Conservation (phyloP, 1,139 yeast species). For the Eremothecium cymbalariae region DNA sequence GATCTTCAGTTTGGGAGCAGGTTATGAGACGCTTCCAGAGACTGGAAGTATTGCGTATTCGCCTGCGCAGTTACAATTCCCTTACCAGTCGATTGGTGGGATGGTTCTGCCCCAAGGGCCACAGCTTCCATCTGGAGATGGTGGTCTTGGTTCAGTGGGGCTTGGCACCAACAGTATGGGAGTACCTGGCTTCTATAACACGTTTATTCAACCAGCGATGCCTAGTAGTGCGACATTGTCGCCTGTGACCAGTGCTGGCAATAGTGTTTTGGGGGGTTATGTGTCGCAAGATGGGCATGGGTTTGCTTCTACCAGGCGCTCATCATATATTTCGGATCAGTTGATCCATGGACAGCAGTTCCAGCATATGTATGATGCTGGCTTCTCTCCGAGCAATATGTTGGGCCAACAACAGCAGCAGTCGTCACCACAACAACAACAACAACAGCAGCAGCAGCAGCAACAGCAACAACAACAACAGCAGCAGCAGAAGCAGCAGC, state of each 20-base stretch:
- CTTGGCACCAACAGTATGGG: constrained; percentile 5
- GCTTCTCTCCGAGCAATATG: too few species aligned
- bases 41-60: not conserved
- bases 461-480: constrained; percentile 5
- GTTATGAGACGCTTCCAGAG: constrained; percentile 1
- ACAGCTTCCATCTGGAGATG: constrained; percentile 9
- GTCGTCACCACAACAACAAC: constrained; percentile 4
- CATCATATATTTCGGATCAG: constrained; percentile 30
- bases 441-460: constrained; percentile 2
- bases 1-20: constrained; percentile 6
- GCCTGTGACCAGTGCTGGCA: constrained; percentile 14
- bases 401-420: constrained; percentile 10
- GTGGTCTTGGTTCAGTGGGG: constrained; percentile 8
- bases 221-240: constrained; percentile 12
- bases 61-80: constrained; percentile 1
- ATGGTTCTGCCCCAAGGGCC: constrained; percentile 6
- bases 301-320: constrained; percentile 22
- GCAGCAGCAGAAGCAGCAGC: constrained; percentile 9
- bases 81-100: constrained; percentile 2
- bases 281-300: constrained; percentile 9
- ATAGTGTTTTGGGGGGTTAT: constrained; percentile 1
- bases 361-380: too few species aligned
- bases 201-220: constrained; percentile 12
- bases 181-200: constrained; percentile 12
- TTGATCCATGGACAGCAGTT: constrained; percentile 21